Percentiles rank a stretch among this genome's conserved stretches.
Evolutionary conservation across 306 rosid genomes (phyloP).

Genomic region (Dalbergia cultrata): DNA sequence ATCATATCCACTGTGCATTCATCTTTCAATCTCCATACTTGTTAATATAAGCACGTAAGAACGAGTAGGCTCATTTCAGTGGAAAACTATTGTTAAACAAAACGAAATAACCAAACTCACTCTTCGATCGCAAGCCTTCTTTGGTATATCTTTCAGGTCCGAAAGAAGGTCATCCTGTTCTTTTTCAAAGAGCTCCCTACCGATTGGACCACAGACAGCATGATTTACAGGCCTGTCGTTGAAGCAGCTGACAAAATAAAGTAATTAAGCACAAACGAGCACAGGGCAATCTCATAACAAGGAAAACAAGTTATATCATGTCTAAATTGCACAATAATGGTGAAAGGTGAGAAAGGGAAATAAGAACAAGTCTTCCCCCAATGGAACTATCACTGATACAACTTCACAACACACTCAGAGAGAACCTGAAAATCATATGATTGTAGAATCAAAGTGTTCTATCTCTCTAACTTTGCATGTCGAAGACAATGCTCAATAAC

Average conservation of each 20-base stretch:
- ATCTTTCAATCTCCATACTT: conserved; percentile 17
- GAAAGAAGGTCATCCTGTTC: conserved; percentile 94
- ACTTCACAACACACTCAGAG: conserved; percentile 17
- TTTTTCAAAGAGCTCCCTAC: conserved; percentile 85
- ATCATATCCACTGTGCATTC: background rate
- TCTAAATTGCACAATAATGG: conserved; percentile 5
- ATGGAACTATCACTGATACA: conserved; percentile 21
- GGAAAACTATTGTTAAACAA: conserved; percentile 12
- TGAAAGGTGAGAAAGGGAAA: background rate
- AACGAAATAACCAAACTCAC: conserved; percentile 58
- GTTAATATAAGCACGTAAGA: background rate
- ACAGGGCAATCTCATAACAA: conserved; percentile 22
- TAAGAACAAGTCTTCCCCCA: background rate
- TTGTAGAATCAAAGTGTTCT: conserved; percentile 18
- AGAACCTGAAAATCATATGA: conserved; percentile 12
- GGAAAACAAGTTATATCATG: background rate
- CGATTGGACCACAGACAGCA: conserved; percentile 81
- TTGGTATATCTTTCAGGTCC: conserved; percentile 91
- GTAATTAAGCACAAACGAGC: conserved; percentile 3
- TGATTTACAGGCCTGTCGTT: conserved; percentile 88
- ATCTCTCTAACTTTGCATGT: conserved; percentile 11
- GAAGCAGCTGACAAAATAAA: conserved; percentile 70
- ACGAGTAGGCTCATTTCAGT: background rate
- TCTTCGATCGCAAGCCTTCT: conserved; percentile 89
- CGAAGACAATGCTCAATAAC: conserved; percentile 12